phyloP scores from a whole-genome alignment of 495 filamentous ascomycete species.

The Lentithecium fluviatile region DNA sequence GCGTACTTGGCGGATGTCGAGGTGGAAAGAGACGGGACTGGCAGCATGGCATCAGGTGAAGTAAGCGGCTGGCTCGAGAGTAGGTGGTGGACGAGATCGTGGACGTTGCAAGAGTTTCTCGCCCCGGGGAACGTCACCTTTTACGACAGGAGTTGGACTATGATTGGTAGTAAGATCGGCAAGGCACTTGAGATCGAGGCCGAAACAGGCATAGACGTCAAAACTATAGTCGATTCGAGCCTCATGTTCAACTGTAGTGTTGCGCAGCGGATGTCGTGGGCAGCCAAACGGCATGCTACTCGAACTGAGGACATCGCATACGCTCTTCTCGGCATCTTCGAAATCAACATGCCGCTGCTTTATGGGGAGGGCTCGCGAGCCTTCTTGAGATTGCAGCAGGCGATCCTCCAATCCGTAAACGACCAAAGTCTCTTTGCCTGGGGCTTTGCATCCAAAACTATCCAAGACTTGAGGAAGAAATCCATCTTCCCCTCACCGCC shows the following conservation, averaged over 20 bases:
- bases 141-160: neutral
- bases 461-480: too few species aligned
- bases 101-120: neutral
- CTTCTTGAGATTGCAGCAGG: conserved; percentile 2
- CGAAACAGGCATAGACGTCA: neutral
- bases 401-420: neutral
- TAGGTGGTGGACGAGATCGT: neutral
- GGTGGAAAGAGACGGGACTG: neutral
- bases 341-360: conserved; percentile 12
- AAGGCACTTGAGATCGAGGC: neutral
- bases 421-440: conserved; percentile 8
- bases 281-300: neutral
- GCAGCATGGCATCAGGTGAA: neutral
- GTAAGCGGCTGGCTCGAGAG: too few species aligned
- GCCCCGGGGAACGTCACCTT: neutral
- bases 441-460: too few species aligned
- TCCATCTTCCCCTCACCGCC: too few species aligned
- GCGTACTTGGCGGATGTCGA: neutral
- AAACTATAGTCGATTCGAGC: neutral
- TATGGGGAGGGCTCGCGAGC: conserved; percentile 8
- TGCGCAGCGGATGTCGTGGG: neutral
- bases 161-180: neutral
- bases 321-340: conserved; percentile 13
- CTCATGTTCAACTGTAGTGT: neutral
- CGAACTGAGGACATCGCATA: conserved; percentile 11